Evolutionary conservation across 2,329 filamentous ascomycete genomes (phyloP).

Genomic region (Xylariaceae sp.): DNA sequence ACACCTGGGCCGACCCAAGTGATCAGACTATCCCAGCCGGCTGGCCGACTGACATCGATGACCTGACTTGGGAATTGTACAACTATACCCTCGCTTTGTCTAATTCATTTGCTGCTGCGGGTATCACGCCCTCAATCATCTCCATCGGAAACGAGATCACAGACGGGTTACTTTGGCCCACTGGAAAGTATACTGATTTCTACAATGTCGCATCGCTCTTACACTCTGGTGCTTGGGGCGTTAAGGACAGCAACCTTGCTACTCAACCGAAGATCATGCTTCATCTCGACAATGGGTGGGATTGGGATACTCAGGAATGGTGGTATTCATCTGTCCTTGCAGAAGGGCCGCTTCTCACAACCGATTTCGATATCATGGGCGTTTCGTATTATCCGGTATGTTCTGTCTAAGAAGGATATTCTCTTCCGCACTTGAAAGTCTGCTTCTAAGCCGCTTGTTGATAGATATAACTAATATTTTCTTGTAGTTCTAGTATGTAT

Average conservation of each 20-base stretch:
- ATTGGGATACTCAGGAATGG: conserved; percentile 61
- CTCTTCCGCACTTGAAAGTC: too few relatives aligned
- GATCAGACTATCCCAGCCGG: conserved; percentile 60
- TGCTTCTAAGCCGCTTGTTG: too few relatives aligned
- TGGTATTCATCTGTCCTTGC: conserved; percentile 59
- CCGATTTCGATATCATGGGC: conserved; percentile 68
- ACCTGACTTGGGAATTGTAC: conserved; percentile 59
- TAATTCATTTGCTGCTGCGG: conserved; percentile 55
- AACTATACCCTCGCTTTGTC: conserved; percentile 63
- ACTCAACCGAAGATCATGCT: conserved; percentile 66
- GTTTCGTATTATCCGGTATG: conserved; percentile 66
- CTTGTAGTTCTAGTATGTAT: conserved; percentile 18
- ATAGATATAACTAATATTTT: conserved; percentile 1
- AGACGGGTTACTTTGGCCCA: conserved; percentile 62
- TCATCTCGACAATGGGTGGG: conserved; percentile 73
- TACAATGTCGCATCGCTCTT: conserved; percentile 61
- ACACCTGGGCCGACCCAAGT: conserved; percentile 67
- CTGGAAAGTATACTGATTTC: conserved; percentile 52
- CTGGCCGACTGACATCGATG: conserved; percentile 58
- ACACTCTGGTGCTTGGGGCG: conserved; percentile 58
- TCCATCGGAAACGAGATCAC: conserved; percentile 73
- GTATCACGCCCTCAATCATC: conserved; percentile 57
- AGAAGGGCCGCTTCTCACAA: conserved; percentile 43
- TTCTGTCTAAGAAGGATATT: too few relatives aligned
- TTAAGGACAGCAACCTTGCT: conserved; percentile 58